A percentile compares a stretch with the other conserved stretches of the same genome.
Conservation (phyloP, 2,329 filamentous ascomycete genomes). For the Penicillium sp. region DNA sequence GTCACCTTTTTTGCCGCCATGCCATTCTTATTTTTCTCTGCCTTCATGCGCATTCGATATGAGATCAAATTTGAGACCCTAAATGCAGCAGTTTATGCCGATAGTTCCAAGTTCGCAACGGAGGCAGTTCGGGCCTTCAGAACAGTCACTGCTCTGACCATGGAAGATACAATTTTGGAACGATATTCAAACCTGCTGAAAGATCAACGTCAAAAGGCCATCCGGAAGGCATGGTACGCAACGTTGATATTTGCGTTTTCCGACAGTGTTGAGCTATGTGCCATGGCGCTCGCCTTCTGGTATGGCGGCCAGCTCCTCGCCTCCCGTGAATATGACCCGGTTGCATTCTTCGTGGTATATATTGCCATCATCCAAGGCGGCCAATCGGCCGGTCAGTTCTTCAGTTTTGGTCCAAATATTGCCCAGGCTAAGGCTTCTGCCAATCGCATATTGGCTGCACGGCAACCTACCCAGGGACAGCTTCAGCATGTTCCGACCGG, state of each 20-base stretch:
- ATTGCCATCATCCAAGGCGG: conserved; percentile 67
- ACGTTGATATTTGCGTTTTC: conserved; percentile 67
- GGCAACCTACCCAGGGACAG: conserved; percentile 9
- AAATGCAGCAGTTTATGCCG: conserved; percentile 65
- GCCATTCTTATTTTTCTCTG: conserved; percentile 51
- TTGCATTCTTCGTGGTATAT: conserved; percentile 59
- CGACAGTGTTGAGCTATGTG: conserved; percentile 64
- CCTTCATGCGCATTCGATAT: conserved; percentile 58
- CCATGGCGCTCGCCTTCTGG: conserved; percentile 62
- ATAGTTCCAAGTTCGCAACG: conserved; percentile 71
- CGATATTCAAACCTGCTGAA: conserved; percentile 61
- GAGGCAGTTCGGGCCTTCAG: conserved; percentile 72
- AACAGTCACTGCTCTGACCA: conserved; percentile 67
- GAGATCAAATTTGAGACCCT: conserved; percentile 67
- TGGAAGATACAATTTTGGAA: conserved; percentile 63
- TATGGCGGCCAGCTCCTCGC: conserved; percentile 59
- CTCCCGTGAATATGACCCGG: conserved; percentile 47
- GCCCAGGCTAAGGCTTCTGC: conserved; percentile 40
- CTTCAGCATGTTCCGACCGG: neutral
- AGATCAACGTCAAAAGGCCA: conserved; percentile 59
- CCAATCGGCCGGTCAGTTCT: conserved; percentile 64
- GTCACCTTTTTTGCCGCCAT: conserved; percentile 62
- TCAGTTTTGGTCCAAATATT: conserved; percentile 62
- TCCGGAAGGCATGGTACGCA: conserved; percentile 59
- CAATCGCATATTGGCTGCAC: conserved; percentile 36